Evolutionary conservation across 2,329 filamentous ascomycete genomes (phyloP).

Genomic region (Fusarium denticulatum): DNA sequence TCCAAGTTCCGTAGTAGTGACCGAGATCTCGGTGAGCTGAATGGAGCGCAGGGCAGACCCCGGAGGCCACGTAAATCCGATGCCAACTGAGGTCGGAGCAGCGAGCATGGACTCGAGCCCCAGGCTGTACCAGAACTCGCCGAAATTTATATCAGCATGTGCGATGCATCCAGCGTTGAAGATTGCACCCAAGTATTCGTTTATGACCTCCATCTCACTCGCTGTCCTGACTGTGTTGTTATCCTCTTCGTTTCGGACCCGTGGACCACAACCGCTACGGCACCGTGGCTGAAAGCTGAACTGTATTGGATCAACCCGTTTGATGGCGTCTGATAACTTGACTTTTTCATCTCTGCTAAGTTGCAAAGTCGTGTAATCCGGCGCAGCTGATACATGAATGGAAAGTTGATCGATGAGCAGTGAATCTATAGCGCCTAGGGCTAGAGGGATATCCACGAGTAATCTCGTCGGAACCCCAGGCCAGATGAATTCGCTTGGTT

Average conservation of each 20-base stretch:
- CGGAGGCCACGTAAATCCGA: background rate
- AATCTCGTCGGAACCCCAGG: background rate
- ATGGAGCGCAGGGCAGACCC: background rate
- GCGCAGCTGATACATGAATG: background rate
- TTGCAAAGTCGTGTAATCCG: background rate
- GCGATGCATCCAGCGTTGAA: background rate
- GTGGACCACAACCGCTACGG: background rate
- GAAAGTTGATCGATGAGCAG: background rate
- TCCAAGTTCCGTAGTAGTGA: background rate
- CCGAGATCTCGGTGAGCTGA: fast-evolving
- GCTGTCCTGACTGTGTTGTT: background rate
- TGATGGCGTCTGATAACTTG: background rate
- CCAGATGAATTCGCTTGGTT: background rate
- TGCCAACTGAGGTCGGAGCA: background rate
- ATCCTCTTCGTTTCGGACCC: background rate
- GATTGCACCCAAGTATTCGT: background rate
- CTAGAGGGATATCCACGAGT: background rate
- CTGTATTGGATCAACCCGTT: fast-evolving
- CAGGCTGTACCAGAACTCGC: background rate
- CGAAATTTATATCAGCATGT: background rate
- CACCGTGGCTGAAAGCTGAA: background rate
- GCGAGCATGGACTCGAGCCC: background rate
- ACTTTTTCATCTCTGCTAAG: fast-evolving
- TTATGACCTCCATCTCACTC: background rate
- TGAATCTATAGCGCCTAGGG: background rate